Conservation (phyloP, 1,139 yeast genomes). For the Suhomyces bokatorum region DNA sequence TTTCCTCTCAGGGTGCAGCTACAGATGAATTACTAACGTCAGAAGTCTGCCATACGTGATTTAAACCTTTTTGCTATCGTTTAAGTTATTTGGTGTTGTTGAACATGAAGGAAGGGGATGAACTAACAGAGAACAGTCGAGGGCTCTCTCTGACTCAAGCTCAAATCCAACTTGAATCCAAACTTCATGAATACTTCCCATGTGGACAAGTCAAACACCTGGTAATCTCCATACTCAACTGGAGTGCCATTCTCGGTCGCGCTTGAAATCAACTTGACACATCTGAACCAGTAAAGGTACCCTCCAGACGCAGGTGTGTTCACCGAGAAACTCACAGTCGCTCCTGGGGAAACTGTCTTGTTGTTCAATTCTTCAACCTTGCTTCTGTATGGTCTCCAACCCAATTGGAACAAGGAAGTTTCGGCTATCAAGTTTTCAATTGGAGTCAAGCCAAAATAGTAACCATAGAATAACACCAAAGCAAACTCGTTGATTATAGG, state of each 20-base stretch:
- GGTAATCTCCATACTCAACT: constrained; percentile 42
- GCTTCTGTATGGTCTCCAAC: constrained; percentile 45
- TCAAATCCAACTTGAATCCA: constrained; percentile 39
- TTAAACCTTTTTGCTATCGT: background rate
- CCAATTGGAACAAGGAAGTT: constrained; percentile 38
- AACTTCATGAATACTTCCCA: constrained; percentile 47
- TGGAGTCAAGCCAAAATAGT: constrained; percentile 56
- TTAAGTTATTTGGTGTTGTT: background rate
- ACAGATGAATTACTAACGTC: background rate
- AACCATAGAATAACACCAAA: constrained; percentile 59
- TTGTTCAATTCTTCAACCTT: constrained; percentile 10
- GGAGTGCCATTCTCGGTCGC: constrained; percentile 17
- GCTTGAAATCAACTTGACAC: constrained; percentile 24
- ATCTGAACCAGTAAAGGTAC: constrained; percentile 41
- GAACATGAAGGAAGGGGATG: background rate
- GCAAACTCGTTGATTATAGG: constrained; percentile 37
- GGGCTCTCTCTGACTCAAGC: constrained; percentile 33
- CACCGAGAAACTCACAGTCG: constrained; percentile 4
- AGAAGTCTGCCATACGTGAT: background rate
- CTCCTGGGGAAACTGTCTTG: constrained; percentile 6
- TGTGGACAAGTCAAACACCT: constrained; percentile 43
- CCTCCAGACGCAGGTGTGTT: constrained; percentile 9
- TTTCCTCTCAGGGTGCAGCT: background rate
- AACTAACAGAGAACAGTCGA: constrained; percentile 24
- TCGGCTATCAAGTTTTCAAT: constrained; percentile 44